Percentiles rank a stretch among this genome's conserved stretches.
phyloP scores from a whole-genome alignment of 169 alveolate species.

The Plasmodium gallinaceum region DNA sequence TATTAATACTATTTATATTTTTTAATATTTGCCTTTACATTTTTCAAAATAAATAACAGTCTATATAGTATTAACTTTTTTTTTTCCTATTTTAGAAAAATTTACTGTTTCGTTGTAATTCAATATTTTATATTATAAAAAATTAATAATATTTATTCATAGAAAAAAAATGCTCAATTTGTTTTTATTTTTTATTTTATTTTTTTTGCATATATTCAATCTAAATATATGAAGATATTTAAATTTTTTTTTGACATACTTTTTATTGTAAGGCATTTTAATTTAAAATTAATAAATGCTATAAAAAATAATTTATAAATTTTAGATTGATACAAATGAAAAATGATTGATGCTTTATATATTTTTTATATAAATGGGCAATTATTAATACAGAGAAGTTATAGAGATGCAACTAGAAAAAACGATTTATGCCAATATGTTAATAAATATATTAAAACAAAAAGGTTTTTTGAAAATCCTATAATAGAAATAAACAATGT shows the following conservation, averaged over 20 bases:
- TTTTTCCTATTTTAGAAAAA: too few relatives aligned
- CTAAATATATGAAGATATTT: neutral
- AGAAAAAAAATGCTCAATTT: too few relatives aligned
- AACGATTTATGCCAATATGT: conserved; percentile 32
- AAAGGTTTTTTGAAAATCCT: conserved; percentile 63
- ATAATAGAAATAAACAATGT: conserved; percentile 69
- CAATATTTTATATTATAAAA: too few relatives aligned
- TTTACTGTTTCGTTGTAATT: too few relatives aligned
- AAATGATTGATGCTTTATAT: conserved; percentile 61
- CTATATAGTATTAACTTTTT: too few relatives aligned
- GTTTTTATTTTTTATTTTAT: neutral
- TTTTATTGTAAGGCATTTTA: neutral
- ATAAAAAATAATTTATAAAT: neutral
- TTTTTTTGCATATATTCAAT: neutral
- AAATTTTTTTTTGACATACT: neutral
- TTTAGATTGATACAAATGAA: neutral
- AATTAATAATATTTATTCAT: too few relatives aligned
- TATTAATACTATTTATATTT: too few relatives aligned
- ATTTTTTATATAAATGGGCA: conserved; percentile 60
- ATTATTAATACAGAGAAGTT: conserved; percentile 49
- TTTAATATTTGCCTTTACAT: too few relatives aligned
- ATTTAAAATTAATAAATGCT: neutral
- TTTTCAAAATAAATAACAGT: too few relatives aligned
- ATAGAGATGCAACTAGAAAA: conserved; percentile 26
- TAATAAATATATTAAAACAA: conserved; percentile 61